These are phyloP conservation scores for Ustilago nuda DNA, from an alignment of 1,284 basidiomycete genomes.

Conservation along the genomic window DNA sequence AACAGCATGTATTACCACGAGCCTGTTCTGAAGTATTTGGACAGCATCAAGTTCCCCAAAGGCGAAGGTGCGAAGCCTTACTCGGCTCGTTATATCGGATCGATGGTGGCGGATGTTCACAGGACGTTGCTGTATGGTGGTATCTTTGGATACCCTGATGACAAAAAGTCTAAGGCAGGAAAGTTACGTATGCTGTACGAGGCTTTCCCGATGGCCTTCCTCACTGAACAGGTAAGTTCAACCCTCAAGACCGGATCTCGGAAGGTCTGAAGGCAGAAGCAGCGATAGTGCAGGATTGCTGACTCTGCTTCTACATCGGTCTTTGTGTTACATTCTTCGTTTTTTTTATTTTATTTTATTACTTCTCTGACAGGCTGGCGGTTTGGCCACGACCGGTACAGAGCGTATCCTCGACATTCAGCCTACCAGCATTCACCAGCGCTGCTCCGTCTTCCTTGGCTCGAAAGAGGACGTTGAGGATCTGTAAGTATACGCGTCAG, in stretches of 20 bases:
- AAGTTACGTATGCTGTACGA: conserved; percentile 96
- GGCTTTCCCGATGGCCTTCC: conserved; percentile 98
- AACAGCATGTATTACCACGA: conserved; percentile 94
- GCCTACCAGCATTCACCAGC: conserved; percentile 89
- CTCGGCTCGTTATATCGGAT: conserved; percentile 85
- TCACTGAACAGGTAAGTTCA: conserved; percentile 80
- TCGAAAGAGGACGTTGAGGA: conserved; percentile 94
- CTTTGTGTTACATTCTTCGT: too few species aligned
- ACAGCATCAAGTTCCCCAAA: conserved; percentile 84
- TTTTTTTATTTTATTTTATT: too few species aligned
- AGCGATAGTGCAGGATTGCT: neutral
- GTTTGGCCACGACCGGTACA: conserved; percentile 92
- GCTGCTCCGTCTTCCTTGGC: conserved; percentile 93
- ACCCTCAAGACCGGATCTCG: neutral
- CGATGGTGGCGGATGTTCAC: conserved; percentile 99
- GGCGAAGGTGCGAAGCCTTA: conserved; percentile 69
- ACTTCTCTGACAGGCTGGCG: conserved; percentile 79
- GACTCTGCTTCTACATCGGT: too few species aligned
- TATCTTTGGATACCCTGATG: conserved; percentile 97
- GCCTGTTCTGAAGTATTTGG: conserved; percentile 78
- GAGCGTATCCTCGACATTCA: conserved; percentile 91
- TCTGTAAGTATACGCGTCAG: conserved; percentile 46
- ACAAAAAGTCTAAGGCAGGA: conserved; percentile 96
- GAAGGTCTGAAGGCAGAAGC: neutral
- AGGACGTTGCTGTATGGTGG: conserved; percentile 96